phyloP scores from a whole-genome alignment of 768 basidiomycete genomes.

The Xerocomus potaroensis region DNA sequence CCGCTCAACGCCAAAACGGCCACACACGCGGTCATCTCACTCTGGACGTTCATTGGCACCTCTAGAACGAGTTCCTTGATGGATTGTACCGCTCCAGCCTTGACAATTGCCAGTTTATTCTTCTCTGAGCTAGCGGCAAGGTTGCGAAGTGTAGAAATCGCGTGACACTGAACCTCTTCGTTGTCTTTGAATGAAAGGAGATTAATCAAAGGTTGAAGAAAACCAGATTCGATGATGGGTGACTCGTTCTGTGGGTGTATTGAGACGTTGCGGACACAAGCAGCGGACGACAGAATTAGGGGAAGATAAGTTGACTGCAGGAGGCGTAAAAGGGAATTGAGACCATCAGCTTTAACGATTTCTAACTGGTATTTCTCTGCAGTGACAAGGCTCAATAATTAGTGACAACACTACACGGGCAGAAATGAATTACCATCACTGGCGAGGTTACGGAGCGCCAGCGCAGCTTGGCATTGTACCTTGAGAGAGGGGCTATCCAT shows the following conservation, averaged over 20 bases:
- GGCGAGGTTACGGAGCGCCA: slow-evolving; percentile 93
- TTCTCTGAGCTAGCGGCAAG: slow-evolving; percentile 96
- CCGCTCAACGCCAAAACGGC: slow-evolving; percentile 95
- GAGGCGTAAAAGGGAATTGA: slow-evolving; percentile 87
- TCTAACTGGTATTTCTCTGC: slow-evolving; percentile 98
- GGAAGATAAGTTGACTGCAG: slow-evolving; percentile 96
- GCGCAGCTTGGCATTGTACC: slow-evolving; percentile 96
- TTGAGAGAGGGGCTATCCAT: slow-evolving; percentile 98
- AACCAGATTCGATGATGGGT: slow-evolving; percentile 98
- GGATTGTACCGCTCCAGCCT: slow-evolving; percentile 93
- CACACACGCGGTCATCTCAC: slow-evolving; percentile 99
- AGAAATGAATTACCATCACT: slow-evolving; percentile 68
- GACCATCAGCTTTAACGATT: slow-evolving; percentile 93
- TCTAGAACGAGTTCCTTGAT: slow-evolving; percentile 96
- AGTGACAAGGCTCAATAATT: not conserved
- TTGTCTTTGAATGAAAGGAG: slow-evolving; percentile 98
- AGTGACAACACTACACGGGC: slow-evolving; percentile 17
- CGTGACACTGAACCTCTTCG: slow-evolving; percentile 99
- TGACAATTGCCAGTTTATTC: slow-evolving; percentile 97
- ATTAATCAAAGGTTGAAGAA: slow-evolving; percentile 93
- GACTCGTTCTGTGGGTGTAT: slow-evolving; percentile 99
- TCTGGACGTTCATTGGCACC: slow-evolving; percentile 95
- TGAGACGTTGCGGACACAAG: slow-evolving; percentile 98
- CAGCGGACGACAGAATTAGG: slow-evolving; percentile 95
- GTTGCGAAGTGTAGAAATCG: slow-evolving; percentile 95